phyloP scores from a whole-genome alignment of 495 filamentous ascomycete species.

The Neurospora intermedia region DNA sequence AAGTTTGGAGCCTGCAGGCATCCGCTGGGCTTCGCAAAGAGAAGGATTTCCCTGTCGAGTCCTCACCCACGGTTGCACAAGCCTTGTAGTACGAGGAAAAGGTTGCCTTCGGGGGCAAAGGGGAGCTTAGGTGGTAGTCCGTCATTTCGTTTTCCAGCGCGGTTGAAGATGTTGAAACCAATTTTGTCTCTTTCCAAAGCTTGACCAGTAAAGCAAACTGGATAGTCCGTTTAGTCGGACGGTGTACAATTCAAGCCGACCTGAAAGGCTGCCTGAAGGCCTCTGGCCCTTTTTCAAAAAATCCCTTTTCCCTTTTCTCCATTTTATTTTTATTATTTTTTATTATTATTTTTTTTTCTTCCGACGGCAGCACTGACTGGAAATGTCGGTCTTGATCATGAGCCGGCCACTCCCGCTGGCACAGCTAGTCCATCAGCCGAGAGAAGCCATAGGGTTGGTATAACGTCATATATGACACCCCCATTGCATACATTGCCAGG shows the following conservation, averaged over 20 bases:
- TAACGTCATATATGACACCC: background rate
- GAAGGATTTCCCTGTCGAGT: conserved; percentile 5
- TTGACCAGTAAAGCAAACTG: background rate
- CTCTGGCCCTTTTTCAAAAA: too few species aligned
- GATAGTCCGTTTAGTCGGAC: background rate
- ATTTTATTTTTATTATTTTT: background rate
- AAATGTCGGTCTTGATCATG: background rate
- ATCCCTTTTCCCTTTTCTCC: too few species aligned
- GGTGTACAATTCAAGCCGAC: background rate
- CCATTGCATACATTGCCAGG: background rate
- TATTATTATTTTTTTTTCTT: too few species aligned
- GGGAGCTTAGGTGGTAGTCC: background rate
- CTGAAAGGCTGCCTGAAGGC: background rate
- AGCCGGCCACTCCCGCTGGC: background rate
- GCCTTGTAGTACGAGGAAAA: background rate
- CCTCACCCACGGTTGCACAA: background rate
- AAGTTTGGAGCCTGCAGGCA: conserved; percentile 10
- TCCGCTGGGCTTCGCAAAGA: conserved; percentile 8
- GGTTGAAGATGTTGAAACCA: background rate
- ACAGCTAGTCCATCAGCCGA: background rate
- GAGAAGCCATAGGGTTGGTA: background rate
- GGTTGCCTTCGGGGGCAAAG: background rate
- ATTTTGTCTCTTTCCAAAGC: background rate
- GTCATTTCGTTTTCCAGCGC: background rate
- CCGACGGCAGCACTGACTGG: background rate